These are phyloP conservation scores for Scleromitrula shiraiana DNA, from an alignment of 2,329 filamentous ascomycete genomes.

Conservation along the genomic window DNA sequence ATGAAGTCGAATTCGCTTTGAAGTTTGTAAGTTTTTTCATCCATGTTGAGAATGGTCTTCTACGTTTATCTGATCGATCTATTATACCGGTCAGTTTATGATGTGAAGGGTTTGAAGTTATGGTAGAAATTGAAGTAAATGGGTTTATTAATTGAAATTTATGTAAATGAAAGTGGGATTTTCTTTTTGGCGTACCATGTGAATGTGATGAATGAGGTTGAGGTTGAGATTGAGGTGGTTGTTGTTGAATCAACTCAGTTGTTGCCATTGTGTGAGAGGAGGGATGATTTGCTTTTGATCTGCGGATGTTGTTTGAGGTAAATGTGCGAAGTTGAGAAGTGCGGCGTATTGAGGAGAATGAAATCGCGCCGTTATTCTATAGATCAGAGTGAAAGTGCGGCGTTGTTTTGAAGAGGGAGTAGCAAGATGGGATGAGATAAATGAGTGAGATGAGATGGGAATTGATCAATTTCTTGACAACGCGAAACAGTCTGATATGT, in stretches of 20 bases:
- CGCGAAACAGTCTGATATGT: too few species aligned
- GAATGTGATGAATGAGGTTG: background rate
- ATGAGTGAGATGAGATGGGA: too few species aligned
- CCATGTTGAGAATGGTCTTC: slow-evolving; percentile 84
- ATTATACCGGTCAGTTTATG: slow-evolving; percentile 26
- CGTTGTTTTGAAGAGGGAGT: too few species aligned
- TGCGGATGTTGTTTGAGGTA: background rate
- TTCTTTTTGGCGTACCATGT: slow-evolving; percentile 32
- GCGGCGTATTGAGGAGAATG: background rate
- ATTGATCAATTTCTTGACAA: too few species aligned
- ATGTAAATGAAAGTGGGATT: slow-evolving; percentile 2
- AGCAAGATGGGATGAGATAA: too few species aligned
- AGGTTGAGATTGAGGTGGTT: slow-evolving; percentile 18
- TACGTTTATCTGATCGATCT: slow-evolving; percentile 63
- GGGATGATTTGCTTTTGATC: background rate
- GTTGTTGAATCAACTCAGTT: slow-evolving; percentile 33
- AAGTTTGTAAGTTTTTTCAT: slow-evolving; percentile 89
- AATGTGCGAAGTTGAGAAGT: background rate
- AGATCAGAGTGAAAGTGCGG: too few species aligned
- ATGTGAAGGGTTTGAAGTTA: slow-evolving; percentile 2
- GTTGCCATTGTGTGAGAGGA: slow-evolving; percentile 32
- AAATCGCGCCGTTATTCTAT: too few species aligned
- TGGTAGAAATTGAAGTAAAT: background rate
- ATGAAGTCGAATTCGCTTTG: slow-evolving; percentile 49
- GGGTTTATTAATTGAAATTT: slow-evolving; percentile 1